Evolutionary conservation across 2,329 filamentous ascomycete species (phyloP).

Genomic region (Beauveria sp.): DNA sequence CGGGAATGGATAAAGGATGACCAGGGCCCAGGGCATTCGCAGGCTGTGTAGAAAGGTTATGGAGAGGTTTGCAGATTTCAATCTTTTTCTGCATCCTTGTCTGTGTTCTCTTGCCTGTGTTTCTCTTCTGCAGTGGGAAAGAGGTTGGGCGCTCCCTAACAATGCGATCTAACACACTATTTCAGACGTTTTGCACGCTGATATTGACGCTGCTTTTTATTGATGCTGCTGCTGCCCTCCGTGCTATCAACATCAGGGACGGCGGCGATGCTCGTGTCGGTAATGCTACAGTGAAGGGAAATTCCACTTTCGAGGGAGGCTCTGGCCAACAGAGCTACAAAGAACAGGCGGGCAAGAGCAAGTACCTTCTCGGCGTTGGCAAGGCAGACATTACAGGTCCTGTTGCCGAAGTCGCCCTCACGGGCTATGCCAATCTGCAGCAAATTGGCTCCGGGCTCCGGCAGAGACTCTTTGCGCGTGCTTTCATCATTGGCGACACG

Average conservation of each 20-base stretch:
- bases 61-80: neutral
- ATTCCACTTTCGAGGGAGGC: neutral
- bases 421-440: slow-evolving; percentile 81
- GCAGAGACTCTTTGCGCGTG: slow-evolving; percentile 79
- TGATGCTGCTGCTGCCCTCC: neutral
- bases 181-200: neutral
- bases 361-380: slow-evolving; percentile 46
- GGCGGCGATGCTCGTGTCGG: neutral
- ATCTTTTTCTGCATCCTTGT: neutral
- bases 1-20: neutral
- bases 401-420: slow-evolving; percentile 86
- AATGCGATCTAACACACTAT: neutral
- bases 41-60: neutral
- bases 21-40: neutral
- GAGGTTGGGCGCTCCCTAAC: neutral
- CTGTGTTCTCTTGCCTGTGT: neutral
- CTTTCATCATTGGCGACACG: slow-evolving; percentile 75
- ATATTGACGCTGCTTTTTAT: neutral
- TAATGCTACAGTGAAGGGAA: neutral
- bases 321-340: neutral
- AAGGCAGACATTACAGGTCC: slow-evolving; percentile 59
- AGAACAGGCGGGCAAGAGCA: slow-evolving; percentile 16
- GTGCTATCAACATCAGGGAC: neutral
- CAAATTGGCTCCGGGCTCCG: slow-evolving; percentile 79
- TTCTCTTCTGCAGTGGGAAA: neutral